These are phyloP conservation scores for Penicillium janthinellum DNA, from an alignment of 2,329 filamentous ascomycete genomes.

Conservation along the genomic window DNA sequence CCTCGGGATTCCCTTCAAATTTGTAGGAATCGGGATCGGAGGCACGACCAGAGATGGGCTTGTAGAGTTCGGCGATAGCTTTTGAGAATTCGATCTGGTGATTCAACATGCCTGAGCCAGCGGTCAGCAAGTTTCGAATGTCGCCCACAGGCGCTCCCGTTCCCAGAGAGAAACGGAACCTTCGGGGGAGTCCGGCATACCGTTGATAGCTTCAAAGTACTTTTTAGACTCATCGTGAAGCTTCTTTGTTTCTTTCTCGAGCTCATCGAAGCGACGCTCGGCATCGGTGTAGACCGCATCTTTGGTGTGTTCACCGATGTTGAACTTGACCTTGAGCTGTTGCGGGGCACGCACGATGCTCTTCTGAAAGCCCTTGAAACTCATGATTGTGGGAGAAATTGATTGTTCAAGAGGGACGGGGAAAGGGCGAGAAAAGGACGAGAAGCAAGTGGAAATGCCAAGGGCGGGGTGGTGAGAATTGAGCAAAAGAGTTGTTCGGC, in stretches of 20 bases:
- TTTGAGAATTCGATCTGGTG: constrained; percentile 99
- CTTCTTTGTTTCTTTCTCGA: constrained; percentile 94
- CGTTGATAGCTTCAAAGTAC: constrained; percentile 97
- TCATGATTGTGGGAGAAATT: constrained; percentile 63
- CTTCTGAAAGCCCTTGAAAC: constrained; percentile 95
- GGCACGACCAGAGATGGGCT: constrained; percentile 92
- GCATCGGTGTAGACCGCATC: constrained; percentile 94
- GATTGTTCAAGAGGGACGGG: background rate
- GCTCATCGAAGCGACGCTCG: constrained; percentile 88
- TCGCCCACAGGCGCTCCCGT: background rate
- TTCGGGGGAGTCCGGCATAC: constrained; percentile 40
- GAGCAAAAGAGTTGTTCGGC: background rate
- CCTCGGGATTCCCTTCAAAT: constrained; percentile 84
- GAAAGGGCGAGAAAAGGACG: constrained; percentile 1
- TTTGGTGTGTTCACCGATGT: constrained; percentile 92
- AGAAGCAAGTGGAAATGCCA: constrained; percentile 8
- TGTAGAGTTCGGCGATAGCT: constrained; percentile 94
- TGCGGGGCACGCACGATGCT: constrained; percentile 87
- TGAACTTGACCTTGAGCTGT: constrained; percentile 87
- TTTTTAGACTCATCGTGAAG: constrained; percentile 96
- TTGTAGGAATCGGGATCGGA: constrained; percentile 86
- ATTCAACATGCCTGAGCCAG: constrained; percentile 72
- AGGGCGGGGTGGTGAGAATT: constrained; percentile 14
- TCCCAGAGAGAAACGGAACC: background rate
- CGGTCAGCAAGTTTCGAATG: constrained; percentile 1